Percentiles rank a stretch among this genome's conserved stretches.
These are phyloP conservation scores for Punica granatum DNA, from an alignment of 345 rosid genomes.

Conservation along the genomic window DNA sequence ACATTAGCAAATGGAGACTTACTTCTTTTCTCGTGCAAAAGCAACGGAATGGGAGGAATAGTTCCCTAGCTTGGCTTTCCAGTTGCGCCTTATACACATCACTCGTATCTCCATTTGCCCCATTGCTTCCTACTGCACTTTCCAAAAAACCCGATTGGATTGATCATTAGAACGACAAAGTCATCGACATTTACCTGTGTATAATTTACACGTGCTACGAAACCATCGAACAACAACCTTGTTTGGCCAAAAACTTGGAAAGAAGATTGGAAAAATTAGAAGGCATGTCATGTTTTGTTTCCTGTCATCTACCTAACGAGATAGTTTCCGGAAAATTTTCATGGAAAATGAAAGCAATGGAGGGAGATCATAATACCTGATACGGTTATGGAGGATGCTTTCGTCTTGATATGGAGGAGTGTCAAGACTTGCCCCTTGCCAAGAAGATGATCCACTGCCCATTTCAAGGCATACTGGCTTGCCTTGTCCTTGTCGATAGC, in stretches of 20 bases:
- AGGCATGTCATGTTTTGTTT: too few species aligned
- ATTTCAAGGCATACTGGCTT: constrained; percentile 70
- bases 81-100: constrained; percentile 22
- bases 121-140: constrained; percentile 34
- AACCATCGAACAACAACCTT: too few species aligned
- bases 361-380: constrained; percentile 20
- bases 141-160: neutral
- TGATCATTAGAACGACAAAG: neutral
- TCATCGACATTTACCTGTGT: too few species aligned
- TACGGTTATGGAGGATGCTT: constrained; percentile 28
- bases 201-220: too few species aligned
- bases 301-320: too few species aligned
- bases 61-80: constrained; percentile 32
- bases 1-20: constrained; percentile 1
- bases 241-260: too few species aligned
- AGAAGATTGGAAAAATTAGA: too few species aligned
- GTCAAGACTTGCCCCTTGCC: constrained; percentile 45
- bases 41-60: constrained; percentile 86
- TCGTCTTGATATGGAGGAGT: constrained; percentile 58
- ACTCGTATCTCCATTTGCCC: constrained; percentile 16
- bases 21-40: constrained; percentile 82
- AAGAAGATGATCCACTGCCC: constrained; percentile 63
- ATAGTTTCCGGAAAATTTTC: too few species aligned
- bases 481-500: constrained; percentile 75
- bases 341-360: neutral